Base-by-base conservation (phyloP, 345 rosid species). In the Rhodamnia argentea region DNA sequence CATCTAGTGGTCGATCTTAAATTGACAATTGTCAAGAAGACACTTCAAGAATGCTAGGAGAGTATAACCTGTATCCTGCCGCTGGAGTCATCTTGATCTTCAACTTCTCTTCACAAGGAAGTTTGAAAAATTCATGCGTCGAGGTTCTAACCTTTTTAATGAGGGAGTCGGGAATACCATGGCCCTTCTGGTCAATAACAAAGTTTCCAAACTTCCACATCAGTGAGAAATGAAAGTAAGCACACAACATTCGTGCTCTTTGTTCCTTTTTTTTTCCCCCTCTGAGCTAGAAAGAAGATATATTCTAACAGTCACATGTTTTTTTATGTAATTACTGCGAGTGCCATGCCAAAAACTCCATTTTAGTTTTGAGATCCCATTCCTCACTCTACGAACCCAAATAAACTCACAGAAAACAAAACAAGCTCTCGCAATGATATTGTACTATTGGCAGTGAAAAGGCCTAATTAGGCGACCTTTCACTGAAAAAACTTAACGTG, bases 21-120 rank as follows among this genome's bases (percentile, higher is more conserved):
- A 2, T 64, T 32, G 76, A 32, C 76, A 57, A 32, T 50, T 50
- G 56, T 84, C 70, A 5, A 42, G 20, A 44, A 60, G 60, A 59
- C 26, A 59, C 40, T 57, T 47, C 70, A 58, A 42, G 52, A 54
- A 51, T 85, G 82, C 86, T n/a, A 22, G 76, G 75, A 50, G 85
- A 84, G 76, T 27, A 37, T 64, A 90, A 95, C 98, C 98, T 95
- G 94, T 94, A 95, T 86, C 98, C 98, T 89, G 94, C 74, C 2
- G 89, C 92, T 53, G 97, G 86, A 86, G 93, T 94, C 93, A 96
- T 85, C 88, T 95, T 93, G 92, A 95, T 93, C 85, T 94, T 95
- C 37, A 92, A 82, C 82, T 94, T 96, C 40, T 95, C 95, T 26
- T 93, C 96, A 52, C 89, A 92, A 6, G 97, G 92, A 86, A 92